Percentiles rank a stretch among this genome's conserved stretches.
Evolutionary conservation across 2,329 filamentous ascomycete genomes (phyloP).

Genomic region (Boeremia exigua): DNA sequence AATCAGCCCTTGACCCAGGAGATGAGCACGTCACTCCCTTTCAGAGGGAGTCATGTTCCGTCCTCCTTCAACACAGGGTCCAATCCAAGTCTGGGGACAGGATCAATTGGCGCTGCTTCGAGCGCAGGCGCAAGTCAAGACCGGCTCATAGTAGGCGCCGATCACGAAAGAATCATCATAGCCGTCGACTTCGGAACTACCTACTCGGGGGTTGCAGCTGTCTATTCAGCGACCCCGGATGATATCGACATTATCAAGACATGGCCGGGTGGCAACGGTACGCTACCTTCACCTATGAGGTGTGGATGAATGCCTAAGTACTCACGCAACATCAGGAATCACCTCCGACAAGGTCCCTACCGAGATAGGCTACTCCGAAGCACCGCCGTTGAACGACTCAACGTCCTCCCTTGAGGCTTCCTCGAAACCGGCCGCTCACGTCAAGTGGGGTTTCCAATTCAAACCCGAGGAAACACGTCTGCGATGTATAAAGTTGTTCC

Average conservation of each 20-base stretch:
- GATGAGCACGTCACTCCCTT: slow-evolving; percentile 34
- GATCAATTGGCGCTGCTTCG: slow-evolving; percentile 7
- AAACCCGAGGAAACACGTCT: slow-evolving; percentile 76
- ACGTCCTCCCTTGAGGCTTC: slow-evolving; percentile 28
- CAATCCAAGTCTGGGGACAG: slow-evolving; percentile 31
- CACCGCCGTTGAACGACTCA: slow-evolving; percentile 18
- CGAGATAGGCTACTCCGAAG: slow-evolving; percentile 66
- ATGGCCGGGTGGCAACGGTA: slow-evolving; percentile 80
- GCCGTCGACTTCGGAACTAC: slow-evolving; percentile 68
- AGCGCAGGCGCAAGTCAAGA: slow-evolving; percentile 1
- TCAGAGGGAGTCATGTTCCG: slow-evolving; percentile 39
- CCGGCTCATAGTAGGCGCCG: slow-evolving; percentile 73
- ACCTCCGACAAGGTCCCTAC: slow-evolving; percentile 89
- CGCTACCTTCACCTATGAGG: not conserved
- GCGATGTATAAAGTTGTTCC: slow-evolving; percentile 83
- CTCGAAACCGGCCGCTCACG: slow-evolving; percentile 30
- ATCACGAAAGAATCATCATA: slow-evolving; percentile 48
- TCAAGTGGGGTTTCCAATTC: slow-evolving; percentile 85
- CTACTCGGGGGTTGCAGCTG: slow-evolving; percentile 66
- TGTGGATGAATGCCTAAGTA: not conserved
- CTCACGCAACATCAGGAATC: slow-evolving; percentile 54
- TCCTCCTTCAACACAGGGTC: slow-evolving; percentile 39
- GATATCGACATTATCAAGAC: slow-evolving; percentile 82
- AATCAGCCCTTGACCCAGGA: not conserved
- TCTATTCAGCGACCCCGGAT: slow-evolving; percentile 77